Percentiles rank a stretch among this genome's conserved stretches.
Conservation (phyloP, 2,329 filamentous ascomycete species). For the Drechslerella coelobrocha region DNA sequence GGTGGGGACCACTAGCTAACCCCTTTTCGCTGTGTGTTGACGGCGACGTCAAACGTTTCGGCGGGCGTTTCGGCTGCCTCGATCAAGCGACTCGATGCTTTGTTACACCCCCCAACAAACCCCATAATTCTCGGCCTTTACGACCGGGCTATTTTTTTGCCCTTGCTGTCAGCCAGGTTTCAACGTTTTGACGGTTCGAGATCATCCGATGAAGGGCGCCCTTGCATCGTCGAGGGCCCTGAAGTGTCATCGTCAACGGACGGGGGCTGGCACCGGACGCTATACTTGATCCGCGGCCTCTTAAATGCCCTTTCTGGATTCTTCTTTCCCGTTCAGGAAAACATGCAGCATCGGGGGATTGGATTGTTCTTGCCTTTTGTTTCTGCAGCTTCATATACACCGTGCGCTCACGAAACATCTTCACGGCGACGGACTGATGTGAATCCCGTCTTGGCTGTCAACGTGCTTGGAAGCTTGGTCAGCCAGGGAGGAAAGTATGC, state of each 20-base stretch:
- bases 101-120: neutral
- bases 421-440: neutral
- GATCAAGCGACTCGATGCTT: neutral
- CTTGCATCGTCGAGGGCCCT: conserved; percentile 3
- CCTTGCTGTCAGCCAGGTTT: too few relatives aligned
- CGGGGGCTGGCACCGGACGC: neutral
- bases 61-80: conserved; percentile 35
- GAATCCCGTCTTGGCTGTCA: conserved; percentile 5
- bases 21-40: conserved; percentile 25
- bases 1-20: neutral
- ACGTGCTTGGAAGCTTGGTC: neutral
- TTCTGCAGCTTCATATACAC: conserved; percentile 27
- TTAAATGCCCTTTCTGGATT: too few relatives aligned
- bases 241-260: neutral
- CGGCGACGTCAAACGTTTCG: conserved; percentile 49
- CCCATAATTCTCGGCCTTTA: too few relatives aligned
- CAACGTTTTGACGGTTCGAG: too few relatives aligned
- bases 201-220: conserved; percentile 13
- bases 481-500: neutral
- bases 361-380: neutral
- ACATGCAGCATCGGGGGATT: neutral
- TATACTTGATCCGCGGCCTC: too few relatives aligned
- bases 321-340: neutral
- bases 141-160: too few relatives aligned
- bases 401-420: conserved; percentile 46